Percentiles rank a stretch among this genome's conserved stretches.
phyloP scores from a whole-genome alignment of 495 filamentous ascomycete species.

The Lasiosphaeria miniovina region DNA sequence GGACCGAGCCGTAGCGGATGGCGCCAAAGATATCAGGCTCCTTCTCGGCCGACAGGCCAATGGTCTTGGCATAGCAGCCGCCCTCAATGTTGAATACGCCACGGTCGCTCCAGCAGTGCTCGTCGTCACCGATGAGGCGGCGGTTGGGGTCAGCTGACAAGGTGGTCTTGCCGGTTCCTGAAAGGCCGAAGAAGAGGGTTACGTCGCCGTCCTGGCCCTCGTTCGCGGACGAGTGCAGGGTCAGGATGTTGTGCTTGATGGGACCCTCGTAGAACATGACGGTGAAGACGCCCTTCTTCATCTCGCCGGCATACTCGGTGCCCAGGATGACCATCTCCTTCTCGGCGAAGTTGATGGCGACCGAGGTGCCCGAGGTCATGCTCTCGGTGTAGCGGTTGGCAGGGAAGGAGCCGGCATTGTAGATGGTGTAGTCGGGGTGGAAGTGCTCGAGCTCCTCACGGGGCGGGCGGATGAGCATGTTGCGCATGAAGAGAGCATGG shows the following conservation, averaged over 20 bases:
- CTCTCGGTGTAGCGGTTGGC: conserved; percentile 97
- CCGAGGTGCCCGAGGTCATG: conserved; percentile 86
- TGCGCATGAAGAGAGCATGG: conserved; percentile 99
- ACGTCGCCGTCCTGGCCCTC: conserved; percentile 88
- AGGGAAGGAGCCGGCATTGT: conserved; percentile 97
- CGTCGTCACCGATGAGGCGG: conserved; percentile 94
- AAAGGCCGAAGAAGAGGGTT: conserved; percentile 98
- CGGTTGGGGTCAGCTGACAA: conserved; percentile 96
- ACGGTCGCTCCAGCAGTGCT: conserved; percentile 97
- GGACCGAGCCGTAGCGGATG: conserved; percentile 93
- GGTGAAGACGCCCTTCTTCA: conserved; percentile 99
- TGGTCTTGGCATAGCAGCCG: conserved; percentile 98
- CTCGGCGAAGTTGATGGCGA: conserved; percentile 77
- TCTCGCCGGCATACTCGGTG: conserved; percentile 98
- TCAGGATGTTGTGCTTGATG: conserved; percentile 97
- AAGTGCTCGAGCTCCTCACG: conserved; percentile 91
- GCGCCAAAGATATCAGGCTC: conserved; percentile 97
- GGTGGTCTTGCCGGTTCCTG: conserved; percentile 97
- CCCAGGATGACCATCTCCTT: conserved; percentile 95
- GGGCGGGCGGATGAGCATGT: conserved; percentile 97
- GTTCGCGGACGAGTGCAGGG: conserved; percentile 96
- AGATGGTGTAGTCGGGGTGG: conserved; percentile 99
- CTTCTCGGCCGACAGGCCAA: conserved; percentile 96
- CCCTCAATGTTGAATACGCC: conserved; percentile 99
- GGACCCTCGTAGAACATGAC: conserved; percentile 99